A percentile compares a stretch with the other conserved stretches of the same genome.
These are phyloP conservation scores for Endocarpon pusillum DNA, from an alignment of 495 filamentous ascomycete genomes.

Conservation along the genomic window DNA sequence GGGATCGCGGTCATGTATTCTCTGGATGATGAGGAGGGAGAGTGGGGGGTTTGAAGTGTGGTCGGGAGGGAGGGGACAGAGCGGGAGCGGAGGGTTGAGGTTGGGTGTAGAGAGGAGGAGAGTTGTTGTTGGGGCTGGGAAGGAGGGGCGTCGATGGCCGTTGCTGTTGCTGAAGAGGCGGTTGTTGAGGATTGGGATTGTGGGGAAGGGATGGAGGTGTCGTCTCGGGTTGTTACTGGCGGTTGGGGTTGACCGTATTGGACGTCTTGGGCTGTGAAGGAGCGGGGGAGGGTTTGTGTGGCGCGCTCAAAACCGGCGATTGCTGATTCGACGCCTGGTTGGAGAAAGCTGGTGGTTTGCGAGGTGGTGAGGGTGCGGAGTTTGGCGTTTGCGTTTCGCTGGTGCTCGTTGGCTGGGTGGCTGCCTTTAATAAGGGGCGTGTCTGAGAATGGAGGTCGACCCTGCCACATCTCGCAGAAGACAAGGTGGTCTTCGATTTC, in stretches of 20 bases:
- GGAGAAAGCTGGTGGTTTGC: constrained; percentile 24
- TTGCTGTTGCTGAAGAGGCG: constrained; percentile 46
- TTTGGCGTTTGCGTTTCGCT: constrained; percentile 8
- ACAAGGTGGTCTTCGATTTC: constrained; percentile 58
- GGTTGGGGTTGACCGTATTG: constrained; percentile 3
- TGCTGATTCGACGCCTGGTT: constrained; percentile 12
- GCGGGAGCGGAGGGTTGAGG: constrained; percentile 24
- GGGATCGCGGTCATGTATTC: constrained; percentile 36
- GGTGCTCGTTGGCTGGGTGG: constrained; percentile 11
- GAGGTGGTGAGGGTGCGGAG: constrained; percentile 22
- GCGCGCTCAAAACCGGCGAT: constrained; percentile 15
- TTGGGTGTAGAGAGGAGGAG: constrained; percentile 16
- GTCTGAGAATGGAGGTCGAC: constrained; percentile 50
- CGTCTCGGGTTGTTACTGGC: not conserved
- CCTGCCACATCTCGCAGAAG: constrained; percentile 60
- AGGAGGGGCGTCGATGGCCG: constrained; percentile 13
- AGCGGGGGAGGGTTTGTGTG: constrained; percentile 26
- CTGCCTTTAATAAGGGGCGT: constrained; percentile 35
- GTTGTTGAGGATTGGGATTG: constrained; percentile 34
- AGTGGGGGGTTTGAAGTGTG: constrained; percentile 20
- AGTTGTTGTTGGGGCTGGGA: constrained; percentile 10
- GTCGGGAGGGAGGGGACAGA: constrained; percentile 14
- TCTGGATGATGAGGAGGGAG: not conserved
- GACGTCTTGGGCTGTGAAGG: constrained; percentile 16
- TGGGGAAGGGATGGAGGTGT: constrained; percentile 6